Base-by-base conservation (phyloP, 2,329 filamentous ascomycete genomes). In the Fusarium tricinctum region DNA sequence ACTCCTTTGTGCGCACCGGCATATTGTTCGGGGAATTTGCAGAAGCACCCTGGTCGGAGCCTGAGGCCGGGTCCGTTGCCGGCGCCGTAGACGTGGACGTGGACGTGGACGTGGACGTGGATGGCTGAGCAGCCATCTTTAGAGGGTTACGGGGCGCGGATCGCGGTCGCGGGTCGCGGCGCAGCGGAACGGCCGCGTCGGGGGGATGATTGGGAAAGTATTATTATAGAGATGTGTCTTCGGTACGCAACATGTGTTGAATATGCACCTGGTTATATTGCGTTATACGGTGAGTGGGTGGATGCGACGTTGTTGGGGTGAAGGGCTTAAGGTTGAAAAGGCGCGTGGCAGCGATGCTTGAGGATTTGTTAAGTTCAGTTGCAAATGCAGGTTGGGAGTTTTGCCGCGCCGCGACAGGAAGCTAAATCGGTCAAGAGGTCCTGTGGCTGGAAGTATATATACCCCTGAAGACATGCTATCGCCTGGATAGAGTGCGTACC, bases 1-100 rank as follows among this genome's bases (percentile, higher is more conserved):
- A 82, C 55, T 87, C 86, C 76, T 86, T 86, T 73, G 87, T 85
- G 73, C 86, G 85, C 22, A 83, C 78, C 10, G 80, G 78, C 22
- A 81, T 77, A 22, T 76, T 68, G 32, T 71, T 57, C 19, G 75
- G 26, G 15, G 73, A 43, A 17, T 66, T 66, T 19, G 46, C 64
- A 39, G 69, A 66, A 19, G 70, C 64, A 64, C 78, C 76, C 42
- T 75, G 75, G 45, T 75, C 75, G 50, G 76, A 73, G 63, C 67
- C 73, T 48, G 77, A 72, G 23, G 78, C 73, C 60, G 76, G 72
- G 67, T 75, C 78, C 64, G 75, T 76, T 65, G 75, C 75, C 50
- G 76, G 65, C 60, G 70, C 71, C 72, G 77, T 65, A 33, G 67
- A 77, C 66, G 78, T 65, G 38, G 67, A 77, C 66, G 78, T 75